Evolutionary conservation across 257 asterid genomes (phyloP).

Genomic region (Solanum gracilifrons): DNA sequence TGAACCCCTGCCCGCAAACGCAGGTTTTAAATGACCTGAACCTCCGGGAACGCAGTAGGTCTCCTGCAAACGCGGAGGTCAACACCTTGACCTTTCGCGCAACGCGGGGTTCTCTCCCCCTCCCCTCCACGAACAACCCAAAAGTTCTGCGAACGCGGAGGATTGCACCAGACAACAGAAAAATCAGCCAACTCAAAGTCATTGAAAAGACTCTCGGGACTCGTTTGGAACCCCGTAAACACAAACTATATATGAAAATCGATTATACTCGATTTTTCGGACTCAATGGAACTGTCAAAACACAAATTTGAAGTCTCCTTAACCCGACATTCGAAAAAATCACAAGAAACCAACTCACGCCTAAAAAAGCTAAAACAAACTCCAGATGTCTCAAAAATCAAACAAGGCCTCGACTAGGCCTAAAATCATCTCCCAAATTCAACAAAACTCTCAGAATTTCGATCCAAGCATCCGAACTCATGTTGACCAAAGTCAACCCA

Average conservation of each 20-base stretch:
- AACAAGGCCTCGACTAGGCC: not conserved
- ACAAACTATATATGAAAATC: not conserved
- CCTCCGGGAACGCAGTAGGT: not conserved
- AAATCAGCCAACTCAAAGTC: not conserved
- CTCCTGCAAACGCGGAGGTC: no score
- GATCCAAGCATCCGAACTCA: not conserved
- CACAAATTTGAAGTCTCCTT: no score
- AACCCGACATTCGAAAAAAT: not conserved
- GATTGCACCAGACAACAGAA: not conserved
- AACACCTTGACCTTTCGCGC: no score
- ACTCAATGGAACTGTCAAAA: no score
- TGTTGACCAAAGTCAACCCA: not conserved
- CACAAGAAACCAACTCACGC: not conserved
- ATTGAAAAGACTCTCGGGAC: not conserved
- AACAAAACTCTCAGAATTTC: not conserved
- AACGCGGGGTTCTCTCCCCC: not conserved
- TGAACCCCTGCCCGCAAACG: no score
- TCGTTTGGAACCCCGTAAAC: not conserved
- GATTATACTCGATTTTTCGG: not conserved
- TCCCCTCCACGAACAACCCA: not conserved
- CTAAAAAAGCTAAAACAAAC: not conserved
- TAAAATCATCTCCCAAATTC: not conserved
- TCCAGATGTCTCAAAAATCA: not conserved
- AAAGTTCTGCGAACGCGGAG: rapidly evolving
- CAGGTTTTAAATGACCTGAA: not conserved